These are phyloP conservation scores for Leccinum barrowsii DNA, from an alignment of 768 basidiomycete species.

Conservation along the genomic window DNA sequence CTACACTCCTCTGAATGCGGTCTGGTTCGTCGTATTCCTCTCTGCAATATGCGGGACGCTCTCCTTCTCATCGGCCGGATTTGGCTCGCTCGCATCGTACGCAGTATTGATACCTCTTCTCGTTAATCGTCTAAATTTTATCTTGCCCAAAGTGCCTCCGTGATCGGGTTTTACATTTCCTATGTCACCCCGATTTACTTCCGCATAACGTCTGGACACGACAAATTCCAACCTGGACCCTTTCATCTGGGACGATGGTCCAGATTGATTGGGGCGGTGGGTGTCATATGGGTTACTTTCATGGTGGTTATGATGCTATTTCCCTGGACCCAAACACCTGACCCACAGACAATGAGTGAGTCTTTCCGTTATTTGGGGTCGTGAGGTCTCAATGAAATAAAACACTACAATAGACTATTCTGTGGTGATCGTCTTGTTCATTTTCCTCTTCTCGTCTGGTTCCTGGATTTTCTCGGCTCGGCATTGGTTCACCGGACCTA, in stretches of 20 bases:
- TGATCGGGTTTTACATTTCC: conserved; percentile 36
- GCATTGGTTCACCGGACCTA: conserved; percentile 33
- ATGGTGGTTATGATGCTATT: conserved; percentile 34
- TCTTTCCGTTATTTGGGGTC: not conserved
- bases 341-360: conserved; percentile 31
- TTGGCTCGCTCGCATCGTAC: conserved; percentile 36
- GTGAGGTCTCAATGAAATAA: not conserved
- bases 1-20: conserved; percentile 36
- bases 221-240: conserved; percentile 33
- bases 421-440: conserved; percentile 28
- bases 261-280: conserved; percentile 28
- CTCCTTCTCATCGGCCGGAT: conserved; percentile 32
- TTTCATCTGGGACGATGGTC: conserved; percentile 32
- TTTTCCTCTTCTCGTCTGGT: conserved; percentile 28
- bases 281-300: conserved; percentile 31
- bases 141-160: conserved; percentile 21
- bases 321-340: conserved; percentile 22
- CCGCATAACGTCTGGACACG: conserved; percentile 32
- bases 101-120: not conserved
- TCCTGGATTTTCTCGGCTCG: conserved; percentile 32
- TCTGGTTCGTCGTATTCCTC: conserved; percentile 34
- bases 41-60: conserved; percentile 31
- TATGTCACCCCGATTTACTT: conserved; percentile 38
- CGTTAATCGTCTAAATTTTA: not conserved
- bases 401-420: conserved; percentile 13